Evolutionary conservation across 768 basidiomycete genomes (phyloP).

Genomic region (Kwoniella mangroviensis): DNA sequence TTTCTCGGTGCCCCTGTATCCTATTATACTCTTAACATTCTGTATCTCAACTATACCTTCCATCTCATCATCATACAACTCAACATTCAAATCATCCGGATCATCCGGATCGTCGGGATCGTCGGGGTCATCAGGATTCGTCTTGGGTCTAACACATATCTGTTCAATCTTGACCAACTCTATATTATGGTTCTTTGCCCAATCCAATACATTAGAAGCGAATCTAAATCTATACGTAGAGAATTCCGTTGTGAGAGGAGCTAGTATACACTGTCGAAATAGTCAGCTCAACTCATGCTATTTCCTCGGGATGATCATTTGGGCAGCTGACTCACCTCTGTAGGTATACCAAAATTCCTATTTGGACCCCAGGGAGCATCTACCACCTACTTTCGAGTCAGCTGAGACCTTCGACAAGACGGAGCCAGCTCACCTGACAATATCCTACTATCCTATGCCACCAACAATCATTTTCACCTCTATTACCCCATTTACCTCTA

Average conservation of each 20-base stretch:
- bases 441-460: constrained; percentile 38
- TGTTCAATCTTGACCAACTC: constrained; percentile 39
- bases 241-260: constrained; percentile 20
- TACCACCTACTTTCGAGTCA: constrained; percentile 26
- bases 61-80: constrained; percentile 27
- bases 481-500: constrained; percentile 48
- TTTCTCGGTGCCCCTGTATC: constrained; percentile 23
- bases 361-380: constrained; percentile 49
- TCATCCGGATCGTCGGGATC: constrained; percentile 28
- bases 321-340: constrained; percentile 31
- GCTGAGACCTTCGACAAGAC: too few species aligned
- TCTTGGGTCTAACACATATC: constrained; percentile 33
- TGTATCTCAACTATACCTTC: constrained; percentile 30
- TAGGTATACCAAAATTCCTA: constrained; percentile 38
- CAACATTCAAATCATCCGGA: constrained; percentile 17
- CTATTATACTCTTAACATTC: constrained; percentile 23
- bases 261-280: constrained; percentile 40
- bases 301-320: not conserved
- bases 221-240: constrained; percentile 39
- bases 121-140: constrained; percentile 26
- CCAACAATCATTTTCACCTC: constrained; percentile 48
- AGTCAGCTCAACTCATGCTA: not conserved
- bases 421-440: constrained; percentile 40
- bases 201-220: constrained; percentile 21
- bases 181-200: constrained; percentile 28